Percentiles rank a stretch among this genome's conserved stretches.
These are phyloP conservation scores for Uncinocarpus reesii DNA, from an alignment of 2,329 filamentous ascomycete species.

Conservation along the genomic window DNA sequence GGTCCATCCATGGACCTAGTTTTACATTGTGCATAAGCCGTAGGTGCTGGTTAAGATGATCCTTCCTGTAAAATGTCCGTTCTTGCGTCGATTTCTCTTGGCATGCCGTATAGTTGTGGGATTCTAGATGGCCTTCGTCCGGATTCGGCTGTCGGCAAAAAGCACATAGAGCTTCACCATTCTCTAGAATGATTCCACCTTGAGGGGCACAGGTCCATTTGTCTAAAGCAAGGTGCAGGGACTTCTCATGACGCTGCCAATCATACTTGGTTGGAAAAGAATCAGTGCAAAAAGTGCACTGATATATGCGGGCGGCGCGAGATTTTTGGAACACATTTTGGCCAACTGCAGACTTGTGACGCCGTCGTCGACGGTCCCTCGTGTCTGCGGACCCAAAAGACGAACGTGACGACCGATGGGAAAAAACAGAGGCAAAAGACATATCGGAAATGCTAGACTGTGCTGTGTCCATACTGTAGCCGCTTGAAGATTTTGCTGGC, in stretches of 20 bases:
- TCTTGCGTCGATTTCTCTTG: constrained; percentile 51
- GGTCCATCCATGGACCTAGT: constrained; percentile 46
- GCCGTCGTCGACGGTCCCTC: constrained; percentile 49
- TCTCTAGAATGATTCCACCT: constrained; percentile 42
- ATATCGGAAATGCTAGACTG: constrained; percentile 46
- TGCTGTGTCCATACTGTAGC: constrained; percentile 44
- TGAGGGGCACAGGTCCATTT: constrained; percentile 52
- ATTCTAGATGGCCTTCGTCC: constrained; percentile 46
- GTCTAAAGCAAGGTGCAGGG: constrained; percentile 46
- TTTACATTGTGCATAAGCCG: constrained; percentile 51
- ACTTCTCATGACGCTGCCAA: constrained; percentile 51
- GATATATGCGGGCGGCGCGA: constrained; percentile 40
- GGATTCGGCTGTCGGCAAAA: constrained; percentile 50
- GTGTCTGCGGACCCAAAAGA: constrained; percentile 49
- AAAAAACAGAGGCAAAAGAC: constrained; percentile 48
- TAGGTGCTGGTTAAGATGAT: constrained; percentile 52
- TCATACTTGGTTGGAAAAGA: constrained; percentile 49
- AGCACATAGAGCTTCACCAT: constrained; percentile 46
- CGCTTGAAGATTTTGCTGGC: constrained; percentile 44
- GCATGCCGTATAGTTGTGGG: constrained; percentile 50
- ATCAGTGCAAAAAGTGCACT: constrained; percentile 50
- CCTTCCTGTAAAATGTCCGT: constrained; percentile 53
- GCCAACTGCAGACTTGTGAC: constrained; percentile 40
- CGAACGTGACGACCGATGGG: constrained; percentile 45
- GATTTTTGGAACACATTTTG: constrained; percentile 35